Percentiles rank a stretch among this genome's conserved stretches.
phyloP scores from a whole-genome alignment of 139 green algal species.

The Gonium pectorale region DNA sequence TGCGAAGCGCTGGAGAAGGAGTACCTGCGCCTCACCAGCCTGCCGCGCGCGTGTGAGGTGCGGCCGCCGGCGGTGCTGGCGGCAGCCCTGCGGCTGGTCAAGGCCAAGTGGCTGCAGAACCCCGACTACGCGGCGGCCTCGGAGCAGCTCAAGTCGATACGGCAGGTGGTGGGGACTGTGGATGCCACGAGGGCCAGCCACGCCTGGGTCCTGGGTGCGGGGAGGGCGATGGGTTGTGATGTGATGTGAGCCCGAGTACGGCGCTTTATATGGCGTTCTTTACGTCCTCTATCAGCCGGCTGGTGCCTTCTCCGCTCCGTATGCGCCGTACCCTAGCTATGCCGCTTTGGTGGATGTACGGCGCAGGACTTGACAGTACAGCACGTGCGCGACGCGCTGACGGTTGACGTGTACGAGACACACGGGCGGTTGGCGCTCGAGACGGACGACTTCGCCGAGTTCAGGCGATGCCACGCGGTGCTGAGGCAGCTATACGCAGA shows the following conservation, averaged over 20 bases:
- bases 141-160: constrained; percentile 88
- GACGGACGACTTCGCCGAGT: constrained; percentile 78
- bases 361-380: constrained; percentile 84
- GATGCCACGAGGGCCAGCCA: background rate
- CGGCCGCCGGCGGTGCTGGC: constrained; percentile 78
- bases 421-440: constrained; percentile 83
- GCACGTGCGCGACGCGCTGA: constrained; percentile 66
- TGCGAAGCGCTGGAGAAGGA: constrained; percentile 86
- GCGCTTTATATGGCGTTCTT: too few species aligned
- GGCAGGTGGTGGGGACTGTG: constrained; percentile 61
- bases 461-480: constrained; percentile 77
- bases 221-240: too few species aligned
- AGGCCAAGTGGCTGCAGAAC: constrained; percentile 57
- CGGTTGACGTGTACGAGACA: constrained; percentile 81
- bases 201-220: too few species aligned
- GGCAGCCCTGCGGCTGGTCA: constrained; percentile 71
- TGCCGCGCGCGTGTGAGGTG: constrained; percentile 78
- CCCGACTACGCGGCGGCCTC: constrained; percentile 71
- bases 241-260: too few species aligned
- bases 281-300: too few species aligned
- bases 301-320: too few species aligned
- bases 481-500: constrained; percentile 75
- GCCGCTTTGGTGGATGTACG: too few species aligned
- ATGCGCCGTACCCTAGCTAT: too few species aligned
- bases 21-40: constrained; percentile 88